Evolutionary conservation across 1,284 basidiomycete species (phyloP).

Genomic region (Blastosporella zonata): DNA sequence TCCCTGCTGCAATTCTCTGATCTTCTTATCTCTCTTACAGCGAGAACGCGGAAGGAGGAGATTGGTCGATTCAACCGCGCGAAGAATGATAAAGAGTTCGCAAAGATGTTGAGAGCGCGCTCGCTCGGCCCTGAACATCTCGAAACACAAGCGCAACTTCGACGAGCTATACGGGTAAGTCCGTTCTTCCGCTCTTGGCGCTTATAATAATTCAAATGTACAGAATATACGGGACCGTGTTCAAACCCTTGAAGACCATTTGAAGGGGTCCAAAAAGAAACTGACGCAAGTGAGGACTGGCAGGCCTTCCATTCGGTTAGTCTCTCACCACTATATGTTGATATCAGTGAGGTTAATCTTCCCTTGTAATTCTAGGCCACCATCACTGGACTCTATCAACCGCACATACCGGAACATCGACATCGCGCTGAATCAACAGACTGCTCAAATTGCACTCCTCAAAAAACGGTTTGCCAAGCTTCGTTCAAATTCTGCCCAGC

Average conservation of each 20-base stretch:
- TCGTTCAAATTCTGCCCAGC: slow-evolving; percentile 32
- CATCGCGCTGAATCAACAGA: slow-evolving; percentile 61
- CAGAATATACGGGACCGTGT: slow-evolving; percentile 70
- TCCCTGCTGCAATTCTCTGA: neutral
- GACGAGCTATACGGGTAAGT: slow-evolving; percentile 66
- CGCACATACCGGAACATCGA: slow-evolving; percentile 85
- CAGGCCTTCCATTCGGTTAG: slow-evolving; percentile 60
- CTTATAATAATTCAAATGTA: slow-evolving; percentile 3
- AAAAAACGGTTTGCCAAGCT: slow-evolving; percentile 54
- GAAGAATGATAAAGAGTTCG: slow-evolving; percentile 73
- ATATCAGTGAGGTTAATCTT: neutral
- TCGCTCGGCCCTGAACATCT: slow-evolving; percentile 86
- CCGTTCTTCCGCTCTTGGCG: slow-evolving; percentile 1
- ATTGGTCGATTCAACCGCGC: slow-evolving; percentile 74
- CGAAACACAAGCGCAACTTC: slow-evolving; percentile 77
- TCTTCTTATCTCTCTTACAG: slow-evolving; percentile 34
- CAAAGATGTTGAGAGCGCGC: slow-evolving; percentile 74
- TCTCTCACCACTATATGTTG: slow-evolving; percentile 12
- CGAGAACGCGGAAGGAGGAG: slow-evolving; percentile 71
- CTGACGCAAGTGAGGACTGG: slow-evolving; percentile 63
- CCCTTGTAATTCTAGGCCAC: slow-evolving; percentile 47
- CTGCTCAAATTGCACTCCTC: slow-evolving; percentile 55
- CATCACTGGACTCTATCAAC: slow-evolving; percentile 80
- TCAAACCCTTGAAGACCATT: slow-evolving; percentile 73
- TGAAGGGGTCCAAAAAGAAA: slow-evolving; percentile 69